Percentiles rank a stretch among this genome's conserved stretches.
Conservation (phyloP, 768 basidiomycete species). For the Lyophyllum decastes region DNA sequence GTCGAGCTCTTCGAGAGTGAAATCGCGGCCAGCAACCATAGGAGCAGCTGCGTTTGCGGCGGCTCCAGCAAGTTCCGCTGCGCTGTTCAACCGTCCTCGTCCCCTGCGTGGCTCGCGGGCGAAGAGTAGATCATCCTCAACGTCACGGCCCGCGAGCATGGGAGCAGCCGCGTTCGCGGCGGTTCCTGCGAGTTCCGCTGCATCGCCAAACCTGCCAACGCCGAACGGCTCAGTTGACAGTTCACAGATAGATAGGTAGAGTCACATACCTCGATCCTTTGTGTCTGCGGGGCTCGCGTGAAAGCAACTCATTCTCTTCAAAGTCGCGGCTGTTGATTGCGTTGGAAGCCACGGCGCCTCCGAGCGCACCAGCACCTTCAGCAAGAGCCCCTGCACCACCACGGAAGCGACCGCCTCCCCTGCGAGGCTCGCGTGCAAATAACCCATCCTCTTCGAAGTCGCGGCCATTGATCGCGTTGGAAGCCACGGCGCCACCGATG, state of each 20-base stretch:
- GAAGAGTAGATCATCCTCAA: background rate
- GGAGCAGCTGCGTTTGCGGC: conserved; percentile 7
- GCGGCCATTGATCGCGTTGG: background rate
- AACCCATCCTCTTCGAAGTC: background rate
- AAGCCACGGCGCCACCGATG: too few species aligned
- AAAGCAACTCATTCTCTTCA: background rate
- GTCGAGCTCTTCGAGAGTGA: background rate
- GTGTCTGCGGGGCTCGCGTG: background rate
- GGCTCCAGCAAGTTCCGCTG: background rate
- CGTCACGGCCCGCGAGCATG: background rate
- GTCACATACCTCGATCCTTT: too few species aligned
- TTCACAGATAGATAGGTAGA: too few species aligned
- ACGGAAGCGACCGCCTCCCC: too few species aligned
- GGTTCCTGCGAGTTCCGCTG: background rate
- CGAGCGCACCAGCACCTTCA: too few species aligned
- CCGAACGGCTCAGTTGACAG: too few species aligned
- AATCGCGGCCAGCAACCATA: background rate
- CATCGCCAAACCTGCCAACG: too few species aligned
- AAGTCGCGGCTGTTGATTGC: background rate
- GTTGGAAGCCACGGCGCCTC: too few species aligned
- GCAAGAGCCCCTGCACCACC: too few species aligned
- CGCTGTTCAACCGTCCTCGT: background rate
- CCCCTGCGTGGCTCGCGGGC: background rate
- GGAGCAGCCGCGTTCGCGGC: background rate
- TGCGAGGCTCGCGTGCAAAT: background rate